These are phyloP conservation scores for Blastobotrys raffinosifermentans DNA, from an alignment of 1,139 yeast genomes.

Conservation along the genomic window DNA sequence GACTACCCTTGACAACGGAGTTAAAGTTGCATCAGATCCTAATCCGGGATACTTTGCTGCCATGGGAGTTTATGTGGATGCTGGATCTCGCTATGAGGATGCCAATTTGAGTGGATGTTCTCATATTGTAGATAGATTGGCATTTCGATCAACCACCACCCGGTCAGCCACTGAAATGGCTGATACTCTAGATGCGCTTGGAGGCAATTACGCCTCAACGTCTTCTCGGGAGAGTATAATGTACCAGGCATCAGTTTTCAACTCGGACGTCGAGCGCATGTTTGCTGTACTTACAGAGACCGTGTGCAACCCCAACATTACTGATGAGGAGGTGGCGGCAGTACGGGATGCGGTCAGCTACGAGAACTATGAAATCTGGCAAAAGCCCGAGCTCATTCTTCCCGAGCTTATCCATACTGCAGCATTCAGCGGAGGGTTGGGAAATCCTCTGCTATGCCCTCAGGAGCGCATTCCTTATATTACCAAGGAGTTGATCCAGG, in stretches of 20 bases:
- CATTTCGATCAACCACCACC: slow-evolving; percentile 70
- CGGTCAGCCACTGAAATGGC: slow-evolving; percentile 65
- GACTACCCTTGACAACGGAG: slow-evolving; percentile 66
- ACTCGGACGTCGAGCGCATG: slow-evolving; percentile 79
- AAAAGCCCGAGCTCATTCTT: slow-evolving; percentile 77
- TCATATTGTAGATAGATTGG: slow-evolving; percentile 78
- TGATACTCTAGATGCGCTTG: slow-evolving; percentile 67
- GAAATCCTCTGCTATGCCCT: slow-evolving; percentile 82
- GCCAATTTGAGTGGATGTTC: slow-evolving; percentile 57
- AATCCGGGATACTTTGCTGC: slow-evolving; percentile 91
- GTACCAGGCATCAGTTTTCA: slow-evolving; percentile 93
- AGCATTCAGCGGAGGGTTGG: slow-evolving; percentile 76
- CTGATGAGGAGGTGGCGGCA: slow-evolving; percentile 66
- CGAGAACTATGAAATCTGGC: slow-evolving; percentile 76
- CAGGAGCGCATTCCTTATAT: slow-evolving; percentile 56
- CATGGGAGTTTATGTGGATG: slow-evolving; percentile 80
- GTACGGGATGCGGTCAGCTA: slow-evolving; percentile 71
- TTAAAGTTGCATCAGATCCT: slow-evolving; percentile 77
- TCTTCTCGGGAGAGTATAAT: slow-evolving; percentile 88
- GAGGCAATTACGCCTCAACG: slow-evolving; percentile 93
- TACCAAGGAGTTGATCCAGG: slow-evolving; percentile 46
- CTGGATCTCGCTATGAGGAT: slow-evolving; percentile 82
- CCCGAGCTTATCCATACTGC: slow-evolving; percentile 85
- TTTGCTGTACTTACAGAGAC: slow-evolving; percentile 76
- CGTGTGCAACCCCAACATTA: slow-evolving; percentile 59